These are phyloP conservation scores for Cladophialophora carrionii DNA, from an alignment of 2,329 filamentous ascomycete species.

Conservation along the genomic window DNA sequence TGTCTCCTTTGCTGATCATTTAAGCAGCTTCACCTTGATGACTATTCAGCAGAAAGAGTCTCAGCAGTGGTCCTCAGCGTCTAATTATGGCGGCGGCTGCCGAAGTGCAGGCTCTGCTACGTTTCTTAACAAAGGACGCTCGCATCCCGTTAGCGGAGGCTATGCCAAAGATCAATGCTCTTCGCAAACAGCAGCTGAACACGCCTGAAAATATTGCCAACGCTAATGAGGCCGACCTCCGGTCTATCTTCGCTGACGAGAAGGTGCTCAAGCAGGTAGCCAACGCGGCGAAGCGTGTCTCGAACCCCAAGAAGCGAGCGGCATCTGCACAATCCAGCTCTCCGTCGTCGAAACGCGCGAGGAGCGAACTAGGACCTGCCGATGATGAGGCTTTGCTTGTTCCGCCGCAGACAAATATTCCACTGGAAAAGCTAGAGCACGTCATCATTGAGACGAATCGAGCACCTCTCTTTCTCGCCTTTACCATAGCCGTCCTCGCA, in stretches of 20 bases:
- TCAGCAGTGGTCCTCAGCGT: neutral
- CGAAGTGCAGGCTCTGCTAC: constrained; percentile 54
- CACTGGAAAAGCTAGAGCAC: constrained; percentile 57
- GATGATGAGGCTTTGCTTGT: constrained; percentile 44
- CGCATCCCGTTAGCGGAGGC: constrained; percentile 60
- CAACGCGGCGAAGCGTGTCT: constrained; percentile 60
- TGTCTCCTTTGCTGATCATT: constrained; percentile 3
- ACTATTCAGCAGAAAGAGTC: neutral
- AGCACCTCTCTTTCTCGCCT: constrained; percentile 79
- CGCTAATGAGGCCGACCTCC: constrained; percentile 50
- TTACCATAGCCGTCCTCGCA: constrained; percentile 72
- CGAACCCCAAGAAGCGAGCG: constrained; percentile 58
- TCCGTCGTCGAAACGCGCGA: constrained; percentile 37
- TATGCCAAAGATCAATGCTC: constrained; percentile 59
- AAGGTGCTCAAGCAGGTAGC: constrained; percentile 61
- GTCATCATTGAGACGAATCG: constrained; percentile 72
- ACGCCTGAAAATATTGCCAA: constrained; percentile 54
- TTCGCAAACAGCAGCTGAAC: constrained; percentile 54
- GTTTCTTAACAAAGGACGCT: constrained; percentile 62
- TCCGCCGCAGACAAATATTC: constrained; percentile 40
- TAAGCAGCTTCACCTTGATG: neutral
- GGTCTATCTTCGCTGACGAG: constrained; percentile 54
- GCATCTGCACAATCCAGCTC: constrained; percentile 43
- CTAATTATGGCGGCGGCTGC: constrained; percentile 29
- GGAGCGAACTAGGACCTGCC: constrained; percentile 38